These are phyloP conservation scores for Diplodia seriata DNA, from an alignment of 2,329 filamentous ascomycete genomes.

Conservation along the genomic window DNA sequence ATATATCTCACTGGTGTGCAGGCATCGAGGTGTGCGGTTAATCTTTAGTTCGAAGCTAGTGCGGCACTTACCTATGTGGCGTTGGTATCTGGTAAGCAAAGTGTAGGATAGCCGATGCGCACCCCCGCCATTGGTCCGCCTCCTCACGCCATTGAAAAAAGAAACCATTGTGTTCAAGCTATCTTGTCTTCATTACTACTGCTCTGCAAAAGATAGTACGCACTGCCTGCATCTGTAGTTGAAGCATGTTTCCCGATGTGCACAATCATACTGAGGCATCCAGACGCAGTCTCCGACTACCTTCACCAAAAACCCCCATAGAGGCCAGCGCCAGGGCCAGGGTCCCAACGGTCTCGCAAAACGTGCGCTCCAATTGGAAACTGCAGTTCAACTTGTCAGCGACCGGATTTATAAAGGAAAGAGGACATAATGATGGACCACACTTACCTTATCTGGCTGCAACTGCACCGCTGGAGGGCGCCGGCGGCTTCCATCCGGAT, in stretches of 20 bases:
- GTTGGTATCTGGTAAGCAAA: neutral
- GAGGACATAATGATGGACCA: neutral
- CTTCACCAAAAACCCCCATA: too few relatives aligned
- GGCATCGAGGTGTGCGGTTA: neutral
- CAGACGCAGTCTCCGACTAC: too few relatives aligned
- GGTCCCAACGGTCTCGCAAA: neutral
- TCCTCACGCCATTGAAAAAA: neutral
- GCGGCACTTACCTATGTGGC: neutral
- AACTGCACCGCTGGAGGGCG: neutral
- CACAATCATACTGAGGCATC: too few relatives aligned
- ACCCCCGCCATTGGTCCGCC: neutral
- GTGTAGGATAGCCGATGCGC: neutral
- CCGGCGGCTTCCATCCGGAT: neutral
- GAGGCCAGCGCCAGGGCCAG: too few relatives aligned
- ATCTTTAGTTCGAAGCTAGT: neutral
- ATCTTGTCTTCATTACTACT: too few relatives aligned
- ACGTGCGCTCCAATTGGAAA: neutral
- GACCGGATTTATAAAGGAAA: too few relatives aligned
- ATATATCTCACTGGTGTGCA: neutral
- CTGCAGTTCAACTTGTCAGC: neutral
- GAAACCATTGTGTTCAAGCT: too few relatives aligned
- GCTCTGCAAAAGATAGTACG: too few relatives aligned
- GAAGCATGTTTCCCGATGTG: too few relatives aligned
- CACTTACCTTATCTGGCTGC: neutral
- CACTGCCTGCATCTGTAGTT: too few relatives aligned